These are phyloP conservation scores for Mortierella sp. DNA, from an alignment of 371 early-diverging fungal species.

Conservation along the genomic window DNA sequence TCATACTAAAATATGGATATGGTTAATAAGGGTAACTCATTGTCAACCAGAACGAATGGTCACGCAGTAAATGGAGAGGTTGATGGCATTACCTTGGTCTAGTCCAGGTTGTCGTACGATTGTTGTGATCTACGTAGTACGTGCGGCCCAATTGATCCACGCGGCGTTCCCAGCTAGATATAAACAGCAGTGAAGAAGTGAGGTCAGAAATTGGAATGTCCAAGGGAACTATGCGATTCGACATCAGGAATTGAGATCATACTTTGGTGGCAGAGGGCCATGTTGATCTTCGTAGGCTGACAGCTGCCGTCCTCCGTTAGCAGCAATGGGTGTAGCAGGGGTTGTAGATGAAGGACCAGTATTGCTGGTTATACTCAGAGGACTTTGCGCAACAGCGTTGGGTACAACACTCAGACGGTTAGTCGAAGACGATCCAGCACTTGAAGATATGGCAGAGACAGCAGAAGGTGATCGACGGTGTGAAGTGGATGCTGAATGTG, in stretches of 20 bases:
- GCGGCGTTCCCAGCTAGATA: slow-evolving; percentile 77
- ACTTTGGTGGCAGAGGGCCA: slow-evolving; percentile 82
- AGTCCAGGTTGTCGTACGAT: slow-evolving; percentile 80
- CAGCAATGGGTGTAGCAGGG: slow-evolving; percentile 20
- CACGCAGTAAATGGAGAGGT: not conserved
- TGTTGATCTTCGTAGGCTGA: slow-evolving; percentile 69
- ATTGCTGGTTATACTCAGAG: slow-evolving; percentile 4
- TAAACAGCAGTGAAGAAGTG: not conserved
- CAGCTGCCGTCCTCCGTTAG: slow-evolving; percentile 53
- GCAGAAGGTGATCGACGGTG: slow-evolving; percentile 45
- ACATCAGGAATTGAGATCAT: slow-evolving; percentile 17
- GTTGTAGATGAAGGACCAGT: slow-evolving; percentile 9
- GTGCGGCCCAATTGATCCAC: slow-evolving; percentile 75
- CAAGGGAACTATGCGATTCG: not conserved
- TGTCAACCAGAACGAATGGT: not conserved
- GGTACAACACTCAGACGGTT: slow-evolving; percentile 33
- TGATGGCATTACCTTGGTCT: slow-evolving; percentile 59
- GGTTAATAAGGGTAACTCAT: too few species aligned
- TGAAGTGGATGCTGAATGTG: slow-evolving; percentile 41
- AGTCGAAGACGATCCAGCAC: slow-evolving; percentile 32
- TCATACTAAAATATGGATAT: slow-evolving; percentile 24
- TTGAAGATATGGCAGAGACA: slow-evolving; percentile 40
- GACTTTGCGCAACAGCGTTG: slow-evolving; percentile 2
- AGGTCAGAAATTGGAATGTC: not conserved
- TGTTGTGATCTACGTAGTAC: slow-evolving; percentile 83